These are phyloP conservation scores for Exophiala xenobiotica DNA, from an alignment of 2,329 filamentous ascomycete species.

Conservation along the genomic window DNA sequence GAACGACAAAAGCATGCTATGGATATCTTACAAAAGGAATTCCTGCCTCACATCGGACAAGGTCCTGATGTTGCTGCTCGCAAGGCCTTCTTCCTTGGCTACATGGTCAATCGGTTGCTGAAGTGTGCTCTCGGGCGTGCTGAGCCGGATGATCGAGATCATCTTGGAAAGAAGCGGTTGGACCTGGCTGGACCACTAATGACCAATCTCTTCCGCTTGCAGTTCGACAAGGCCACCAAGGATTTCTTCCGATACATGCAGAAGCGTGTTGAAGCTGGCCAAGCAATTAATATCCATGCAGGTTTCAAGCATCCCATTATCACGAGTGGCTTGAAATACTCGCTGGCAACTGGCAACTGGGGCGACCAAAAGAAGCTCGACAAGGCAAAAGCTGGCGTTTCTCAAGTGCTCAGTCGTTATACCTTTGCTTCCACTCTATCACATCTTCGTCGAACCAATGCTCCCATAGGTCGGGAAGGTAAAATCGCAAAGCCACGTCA, in stretches of 20 bases:
- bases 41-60: constrained; percentile 94
- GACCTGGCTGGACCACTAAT: constrained; percentile 92
- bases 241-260: constrained; percentile 91
- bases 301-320: constrained; percentile 89
- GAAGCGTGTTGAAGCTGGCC: constrained; percentile 83
- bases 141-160: constrained; percentile 95
- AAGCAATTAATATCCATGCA: constrained; percentile 85
- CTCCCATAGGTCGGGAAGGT: constrained; percentile 93
- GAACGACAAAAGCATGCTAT: constrained; percentile 89
- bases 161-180: constrained; percentile 97
- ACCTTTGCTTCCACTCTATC: constrained; percentile 96
- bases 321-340: constrained; percentile 94
- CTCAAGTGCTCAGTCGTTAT: constrained; percentile 95
- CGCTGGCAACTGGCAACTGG: constrained; percentile 96
- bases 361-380: constrained; percentile 98
- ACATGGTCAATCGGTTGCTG: constrained; percentile 95
- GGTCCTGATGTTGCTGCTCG: constrained; percentile 89
- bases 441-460: constrained; percentile 95
- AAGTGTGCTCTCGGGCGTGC: constrained; percentile 90
- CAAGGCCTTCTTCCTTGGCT: constrained; percentile 97
- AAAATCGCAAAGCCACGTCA: constrained; percentile 98
- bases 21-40: constrained; percentile 95
- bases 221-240: constrained; percentile 86
- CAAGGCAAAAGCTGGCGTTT: constrained; percentile 92
- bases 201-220: constrained; percentile 90